Evolutionary conservation across 2,329 filamentous ascomycete genomes (phyloP).

Genomic region (Elsinoe fawcettii): DNA sequence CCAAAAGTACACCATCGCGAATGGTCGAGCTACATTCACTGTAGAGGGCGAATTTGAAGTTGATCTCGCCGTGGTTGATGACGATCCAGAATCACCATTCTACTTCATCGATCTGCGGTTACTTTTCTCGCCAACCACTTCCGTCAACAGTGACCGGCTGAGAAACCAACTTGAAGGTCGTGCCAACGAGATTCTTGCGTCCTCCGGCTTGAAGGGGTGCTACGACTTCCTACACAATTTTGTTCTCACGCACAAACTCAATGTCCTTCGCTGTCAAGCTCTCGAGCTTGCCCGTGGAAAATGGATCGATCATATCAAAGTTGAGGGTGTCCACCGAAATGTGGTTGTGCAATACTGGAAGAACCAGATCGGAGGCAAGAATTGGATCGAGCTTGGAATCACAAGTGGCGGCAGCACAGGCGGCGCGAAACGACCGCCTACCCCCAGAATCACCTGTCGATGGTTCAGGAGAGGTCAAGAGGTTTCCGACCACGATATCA

Average conservation of each 20-base stretch:
- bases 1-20: slow-evolving; percentile 66
- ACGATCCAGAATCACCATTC: slow-evolving; percentile 74
- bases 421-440: slow-evolving; percentile 23
- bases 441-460: slow-evolving; percentile 48
- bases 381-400: slow-evolving; percentile 84
- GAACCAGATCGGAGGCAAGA: slow-evolving; percentile 62
- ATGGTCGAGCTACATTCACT: slow-evolving; percentile 83
- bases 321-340: slow-evolving; percentile 73
- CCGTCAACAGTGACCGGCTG: slow-evolving; percentile 53
- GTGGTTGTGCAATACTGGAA: slow-evolving; percentile 90
- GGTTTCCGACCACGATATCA: slow-evolving; percentile 58
- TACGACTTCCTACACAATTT: slow-evolving; percentile 84
- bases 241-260: slow-evolving; percentile 82
- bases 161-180: slow-evolving; percentile 60
- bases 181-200: slow-evolving; percentile 62
- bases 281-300: slow-evolving; percentile 57
- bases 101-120: slow-evolving; percentile 93
- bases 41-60: slow-evolving; percentile 84
- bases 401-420: slow-evolving; percentile 50
- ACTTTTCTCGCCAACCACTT: slow-evolving; percentile 62
- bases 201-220: slow-evolving; percentile 67
- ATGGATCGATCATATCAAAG: slow-evolving; percentile 70
- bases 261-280: slow-evolving; percentile 71
- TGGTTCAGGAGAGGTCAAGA: slow-evolving; percentile 84
- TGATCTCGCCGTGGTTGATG: slow-evolving; percentile 82